Evolutionary conservation across 805 yeast species (phyloP), one percentile per base, ranked within the genome.

Genomic region (Scheffersomyces amazonensis): DNA sequence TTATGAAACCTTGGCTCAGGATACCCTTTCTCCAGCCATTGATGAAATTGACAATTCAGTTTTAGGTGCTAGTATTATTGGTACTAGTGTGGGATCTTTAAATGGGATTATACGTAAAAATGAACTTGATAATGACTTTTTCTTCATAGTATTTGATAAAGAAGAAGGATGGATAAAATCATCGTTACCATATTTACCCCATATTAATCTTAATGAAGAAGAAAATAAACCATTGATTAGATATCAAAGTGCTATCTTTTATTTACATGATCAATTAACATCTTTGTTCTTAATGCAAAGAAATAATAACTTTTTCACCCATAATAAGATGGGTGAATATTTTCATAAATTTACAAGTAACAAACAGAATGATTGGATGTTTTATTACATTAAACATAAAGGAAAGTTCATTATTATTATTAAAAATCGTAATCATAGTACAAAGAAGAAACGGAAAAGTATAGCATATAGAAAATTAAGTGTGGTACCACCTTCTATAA

Each of bases 281-380:
- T 58, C 56, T 27, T 47, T 67, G 21, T 64, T 65, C 36, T 40
- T 62, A 32, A 41, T 50, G 32, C 56, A 54, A 17, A 46, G 51
- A 10, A 50, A 51, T 16, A 47, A 50, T 12, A 48, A 58, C 15
- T 66, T 66, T 40, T 39, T 41, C 15, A 40, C 40, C 0, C 38
- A 43, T 3, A 44, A 48, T 28, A 33, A 45, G 5, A 45, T 58
- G 32, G 45, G 52, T 16, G 74, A 69, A 45, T 65, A 56, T 44
- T 60, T 68, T 34, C 71, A 69, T 47, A 69, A 69, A 40, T 68
- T 66, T 45, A 62, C 62, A 29, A 57, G 60, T 41, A 62, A 60
- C 39, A 62, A 56, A 36, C 43, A 41, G 21, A 66, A 58, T 39
- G 71, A 66, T 49, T 68, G 73, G 73, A 60, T 68, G 61, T 60